phyloP scores from a whole-genome alignment of 306 rosid genomes.

The Sophora flavescens region DNA sequence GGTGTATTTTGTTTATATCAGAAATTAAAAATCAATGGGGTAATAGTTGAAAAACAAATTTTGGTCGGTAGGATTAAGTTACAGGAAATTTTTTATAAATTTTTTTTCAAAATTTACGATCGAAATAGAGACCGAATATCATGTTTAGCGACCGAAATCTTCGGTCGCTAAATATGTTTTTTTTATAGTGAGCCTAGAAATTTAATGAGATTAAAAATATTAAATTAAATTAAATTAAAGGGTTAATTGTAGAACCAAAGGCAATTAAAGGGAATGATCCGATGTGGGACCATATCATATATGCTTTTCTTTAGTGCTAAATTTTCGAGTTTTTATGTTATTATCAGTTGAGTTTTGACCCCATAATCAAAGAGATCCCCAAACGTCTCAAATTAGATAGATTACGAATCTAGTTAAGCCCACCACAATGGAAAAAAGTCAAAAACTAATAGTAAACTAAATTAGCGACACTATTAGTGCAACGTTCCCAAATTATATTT shows the following conservation, averaged over 20 bases:
- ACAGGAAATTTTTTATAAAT: too few species aligned
- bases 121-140: too few species aligned
- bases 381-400: neutral
- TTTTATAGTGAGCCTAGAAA: too few species aligned
- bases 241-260: neutral
- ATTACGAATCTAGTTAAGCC: slow-evolving; percentile 11
- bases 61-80: too few species aligned
- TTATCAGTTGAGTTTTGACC: neutral
- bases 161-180: too few species aligned
- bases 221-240: neutral
- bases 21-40: too few species aligned
- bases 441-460: neutral
- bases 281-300: neutral
- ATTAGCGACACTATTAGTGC: neutral
- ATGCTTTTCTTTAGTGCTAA: neutral
- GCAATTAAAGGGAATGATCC: neutral
- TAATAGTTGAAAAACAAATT: too few species aligned
- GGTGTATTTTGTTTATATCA: too few species aligned
- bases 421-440: neutral
- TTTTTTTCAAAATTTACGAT: too few species aligned
- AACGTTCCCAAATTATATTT: neutral
- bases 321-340: neutral
- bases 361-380: slow-evolving; percentile 8
- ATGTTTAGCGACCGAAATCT: too few species aligned
- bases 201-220: neutral